A percentile compares a stretch with the other conserved stretches of the same genome.
Evolutionary conservation across 2,329 filamentous ascomycete species (phyloP).

Genomic region (Dothistroma septosporum): DNA sequence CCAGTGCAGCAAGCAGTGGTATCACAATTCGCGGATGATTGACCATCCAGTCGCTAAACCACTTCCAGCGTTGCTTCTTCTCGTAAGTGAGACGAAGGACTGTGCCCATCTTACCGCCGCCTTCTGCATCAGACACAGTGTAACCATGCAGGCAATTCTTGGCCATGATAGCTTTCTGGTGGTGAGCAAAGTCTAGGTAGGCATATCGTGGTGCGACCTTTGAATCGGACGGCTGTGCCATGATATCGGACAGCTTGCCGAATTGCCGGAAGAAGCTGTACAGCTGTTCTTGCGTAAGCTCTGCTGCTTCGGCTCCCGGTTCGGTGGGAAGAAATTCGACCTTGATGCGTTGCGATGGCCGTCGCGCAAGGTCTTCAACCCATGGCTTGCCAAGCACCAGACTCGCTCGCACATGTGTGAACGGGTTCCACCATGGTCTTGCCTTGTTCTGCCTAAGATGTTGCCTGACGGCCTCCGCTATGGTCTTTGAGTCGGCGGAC

Average conservation of each 20-base stretch:
- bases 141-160: conserved; percentile 90
- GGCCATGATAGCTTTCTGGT: conserved; percentile 78
- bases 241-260: conserved; percentile 84
- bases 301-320: conserved; percentile 66
- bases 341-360: conserved; percentile 70
- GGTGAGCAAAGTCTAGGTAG: conserved; percentile 68
- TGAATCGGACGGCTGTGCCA: conserved; percentile 75
- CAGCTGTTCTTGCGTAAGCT: conserved; percentile 79
- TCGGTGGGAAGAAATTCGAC: conserved; percentile 78
- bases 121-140: conserved; percentile 60
- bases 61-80: conserved; percentile 68
- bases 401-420: conserved; percentile 64
- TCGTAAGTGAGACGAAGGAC: conserved; percentile 80
- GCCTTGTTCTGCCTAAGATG: conserved; percentile 67
- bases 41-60: conserved; percentile 81
- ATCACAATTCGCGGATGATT: conserved; percentile 85
- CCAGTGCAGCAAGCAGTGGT: conserved; percentile 71
- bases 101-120: conserved; percentile 72
- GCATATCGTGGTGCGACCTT: conserved; percentile 80
- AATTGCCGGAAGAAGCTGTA: conserved; percentile 86
- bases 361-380: conserved; percentile 85
- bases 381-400: conserved; percentile 82
- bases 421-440: conserved; percentile 86
- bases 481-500: conserved; percentile 47
- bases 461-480: conserved; percentile 59